Evolutionary conservation across 208 protist genomes (phyloP).

Genomic region (Naegleria gruberi): DNA sequence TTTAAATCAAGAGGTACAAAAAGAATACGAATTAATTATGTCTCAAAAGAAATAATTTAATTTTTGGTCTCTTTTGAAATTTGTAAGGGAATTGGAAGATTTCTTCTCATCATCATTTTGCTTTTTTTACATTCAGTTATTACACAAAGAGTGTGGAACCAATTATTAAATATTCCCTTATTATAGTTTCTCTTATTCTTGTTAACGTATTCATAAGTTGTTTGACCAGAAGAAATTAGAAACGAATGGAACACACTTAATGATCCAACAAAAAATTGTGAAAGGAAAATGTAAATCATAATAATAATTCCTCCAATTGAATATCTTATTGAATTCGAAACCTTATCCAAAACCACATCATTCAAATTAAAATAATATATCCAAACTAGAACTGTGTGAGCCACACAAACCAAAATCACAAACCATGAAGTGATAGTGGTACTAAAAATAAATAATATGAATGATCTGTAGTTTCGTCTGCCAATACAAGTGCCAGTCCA

Average conservation of each 20-base stretch:
- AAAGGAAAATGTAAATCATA: neutral
- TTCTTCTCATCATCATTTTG: neutral
- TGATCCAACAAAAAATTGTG: neutral
- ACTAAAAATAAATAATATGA: neutral
- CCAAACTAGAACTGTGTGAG: neutral
- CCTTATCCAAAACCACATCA: neutral
- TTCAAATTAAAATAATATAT: neutral
- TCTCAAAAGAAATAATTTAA: too few species aligned
- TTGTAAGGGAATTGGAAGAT: neutral
- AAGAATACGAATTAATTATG: conserved; percentile 10
- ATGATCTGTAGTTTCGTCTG: neutral
- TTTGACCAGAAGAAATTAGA: neutral
- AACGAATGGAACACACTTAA: neutral
- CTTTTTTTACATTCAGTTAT: neutral
- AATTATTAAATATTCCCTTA: neutral
- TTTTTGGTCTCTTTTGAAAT: neutral
- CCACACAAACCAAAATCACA: neutral
- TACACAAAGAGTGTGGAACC: neutral
- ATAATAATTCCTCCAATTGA: neutral
- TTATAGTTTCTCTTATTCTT: neutral
- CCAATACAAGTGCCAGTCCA: neutral
- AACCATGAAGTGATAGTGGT: neutral
- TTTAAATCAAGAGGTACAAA: neutral
- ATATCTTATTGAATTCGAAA: neutral
- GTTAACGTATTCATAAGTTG: neutral